phyloP scores from a whole-genome alignment of 495 filamentous ascomycete species.

The Penicillium angulare region DNA sequence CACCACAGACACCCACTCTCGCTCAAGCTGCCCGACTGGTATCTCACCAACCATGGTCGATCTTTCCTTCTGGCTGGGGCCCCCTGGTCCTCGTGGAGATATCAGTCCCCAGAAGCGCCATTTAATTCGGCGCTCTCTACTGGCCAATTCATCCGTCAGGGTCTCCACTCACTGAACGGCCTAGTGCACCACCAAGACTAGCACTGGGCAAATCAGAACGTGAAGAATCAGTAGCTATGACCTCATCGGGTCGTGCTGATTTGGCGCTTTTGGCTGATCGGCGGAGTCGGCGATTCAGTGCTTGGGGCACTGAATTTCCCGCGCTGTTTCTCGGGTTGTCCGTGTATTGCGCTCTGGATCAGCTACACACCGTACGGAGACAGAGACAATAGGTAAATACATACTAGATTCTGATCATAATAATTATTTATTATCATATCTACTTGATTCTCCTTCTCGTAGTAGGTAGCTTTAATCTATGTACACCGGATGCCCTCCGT shows the following conservation, averaged over 20 bases:
- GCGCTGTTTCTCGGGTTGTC: too few relatives aligned
- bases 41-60: constrained; percentile 20
- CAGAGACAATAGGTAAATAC: too few relatives aligned
- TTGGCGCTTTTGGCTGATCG: too few relatives aligned
- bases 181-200: constrained; percentile 9
- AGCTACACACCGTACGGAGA: too few relatives aligned
- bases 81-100: constrained; percentile 23
- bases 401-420: too few relatives aligned
- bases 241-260: constrained; percentile 11
- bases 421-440: too few relatives aligned
- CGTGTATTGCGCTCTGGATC: too few relatives aligned
- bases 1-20: constrained; percentile 8
- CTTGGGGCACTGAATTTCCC: too few relatives aligned
- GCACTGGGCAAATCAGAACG: constrained; percentile 21
- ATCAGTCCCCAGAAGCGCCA: constrained; percentile 23
- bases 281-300: too few relatives aligned
- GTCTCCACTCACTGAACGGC: constrained; percentile 13
- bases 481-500: too few relatives aligned
- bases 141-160: constrained; percentile 12
- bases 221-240: constrained; percentile 17
- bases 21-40: constrained; percentile 25
- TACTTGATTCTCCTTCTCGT: too few relatives aligned
- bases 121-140: constrained; percentile 23
- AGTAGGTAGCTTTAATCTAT: too few relatives aligned
- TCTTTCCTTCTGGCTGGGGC: constrained; percentile 7